Evolutionary conservation across 2,329 filamentous ascomycete genomes (phyloP).

Genomic region (Cladosporium phlei): DNA sequence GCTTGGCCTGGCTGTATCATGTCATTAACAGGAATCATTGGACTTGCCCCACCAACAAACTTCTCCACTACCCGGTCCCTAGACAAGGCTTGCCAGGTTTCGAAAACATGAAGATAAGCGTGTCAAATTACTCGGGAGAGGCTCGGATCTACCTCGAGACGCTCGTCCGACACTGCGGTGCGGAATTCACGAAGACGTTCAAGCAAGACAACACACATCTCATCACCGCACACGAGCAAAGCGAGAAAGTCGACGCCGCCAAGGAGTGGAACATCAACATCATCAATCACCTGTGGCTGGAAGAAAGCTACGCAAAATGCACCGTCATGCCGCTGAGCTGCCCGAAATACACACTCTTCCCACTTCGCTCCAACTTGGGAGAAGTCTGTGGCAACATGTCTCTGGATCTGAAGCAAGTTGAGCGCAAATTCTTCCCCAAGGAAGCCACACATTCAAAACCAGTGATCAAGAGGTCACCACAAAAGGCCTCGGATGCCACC

Average conservation of each 20-base stretch:
- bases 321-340: conserved; percentile 67
- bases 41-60: conserved; percentile 75
- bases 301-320: conserved; percentile 93
- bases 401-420: conserved; percentile 67
- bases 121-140: conserved; percentile 96
- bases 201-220: conserved; percentile 94
- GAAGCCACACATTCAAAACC: conserved; percentile 18
- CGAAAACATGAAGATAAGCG: conserved; percentile 68
- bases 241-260: conserved; percentile 90
- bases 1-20: conserved; percentile 88
- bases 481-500: conserved; percentile 17
- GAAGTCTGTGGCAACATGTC: conserved; percentile 89
- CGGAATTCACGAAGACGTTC: conserved; percentile 90
- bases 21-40: conserved; percentile 84
- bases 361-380: conserved; percentile 80
- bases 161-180: conserved; percentile 75
- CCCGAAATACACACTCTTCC: conserved; percentile 78
- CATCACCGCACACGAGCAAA: conserved; percentile 80
- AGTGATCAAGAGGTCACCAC: conserved; percentile 21
- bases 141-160: conserved; percentile 91
- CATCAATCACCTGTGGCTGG: conserved; percentile 93
- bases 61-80: conserved; percentile 87
- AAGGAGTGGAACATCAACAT: conserved; percentile 87
- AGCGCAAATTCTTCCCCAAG: conserved; percentile 58
- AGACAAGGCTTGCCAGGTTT: conserved; percentile 75